Evolutionary conservation across 768 basidiomycete genomes (phyloP).

Genomic region (Podaxis carcinomalis): DNA sequence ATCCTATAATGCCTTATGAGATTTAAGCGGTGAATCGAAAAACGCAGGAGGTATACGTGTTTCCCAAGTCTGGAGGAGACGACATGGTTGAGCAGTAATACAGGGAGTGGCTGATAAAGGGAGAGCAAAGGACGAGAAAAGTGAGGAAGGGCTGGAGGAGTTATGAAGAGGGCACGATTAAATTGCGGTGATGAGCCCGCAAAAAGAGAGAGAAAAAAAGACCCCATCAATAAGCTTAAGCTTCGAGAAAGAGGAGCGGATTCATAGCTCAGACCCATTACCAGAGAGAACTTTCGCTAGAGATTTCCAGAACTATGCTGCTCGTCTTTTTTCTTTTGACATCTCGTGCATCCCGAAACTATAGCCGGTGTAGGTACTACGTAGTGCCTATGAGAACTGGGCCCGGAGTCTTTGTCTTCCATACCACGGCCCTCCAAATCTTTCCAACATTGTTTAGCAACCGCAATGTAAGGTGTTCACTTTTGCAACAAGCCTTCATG

Average conservation of each 20-base stretch:
- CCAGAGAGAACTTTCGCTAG: not conserved
- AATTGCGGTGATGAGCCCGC: constrained; percentile 8
- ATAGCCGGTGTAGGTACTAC: not conserved
- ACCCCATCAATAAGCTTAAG: constrained; percentile 7
- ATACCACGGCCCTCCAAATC: too few relatives aligned
- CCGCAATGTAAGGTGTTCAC: too few relatives aligned
- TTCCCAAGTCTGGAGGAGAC: constrained; percentile 19
- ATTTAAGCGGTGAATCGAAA: not conserved
- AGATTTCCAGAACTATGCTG: not conserved
- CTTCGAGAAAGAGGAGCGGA: not conserved
- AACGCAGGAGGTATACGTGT: constrained; percentile 25
- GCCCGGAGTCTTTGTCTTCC: too few relatives aligned
- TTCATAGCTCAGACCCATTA: not conserved
- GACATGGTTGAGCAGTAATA: not conserved
- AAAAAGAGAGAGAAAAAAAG: not conserved
- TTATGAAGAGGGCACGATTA: not conserved
- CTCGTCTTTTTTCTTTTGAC: not conserved
- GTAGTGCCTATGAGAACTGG: not conserved
- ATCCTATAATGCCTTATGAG: constrained; percentile 26
- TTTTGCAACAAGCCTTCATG: too few relatives aligned
- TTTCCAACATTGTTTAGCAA: too few relatives aligned
- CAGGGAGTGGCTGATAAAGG: not conserved
- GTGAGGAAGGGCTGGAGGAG: not conserved
- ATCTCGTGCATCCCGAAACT: not conserved
- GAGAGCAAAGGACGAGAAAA: not conserved